phyloP scores from a whole-genome alignment of 495 filamentous ascomycete genomes.

The Trichodelitschia bisporula region DNA sequence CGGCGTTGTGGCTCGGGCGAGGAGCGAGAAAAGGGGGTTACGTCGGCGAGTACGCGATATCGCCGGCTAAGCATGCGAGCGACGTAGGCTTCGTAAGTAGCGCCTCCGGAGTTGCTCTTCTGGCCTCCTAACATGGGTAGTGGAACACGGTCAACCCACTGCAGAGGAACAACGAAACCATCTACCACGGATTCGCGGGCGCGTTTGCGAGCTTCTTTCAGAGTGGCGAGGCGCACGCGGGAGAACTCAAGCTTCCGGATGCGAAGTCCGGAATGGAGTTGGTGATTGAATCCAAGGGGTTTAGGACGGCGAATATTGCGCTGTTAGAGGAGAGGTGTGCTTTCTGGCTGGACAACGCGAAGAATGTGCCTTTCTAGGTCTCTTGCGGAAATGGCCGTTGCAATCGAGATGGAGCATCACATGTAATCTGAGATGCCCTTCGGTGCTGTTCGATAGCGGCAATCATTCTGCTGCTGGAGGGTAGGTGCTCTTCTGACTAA shows the following conservation, averaged over 20 bases:
- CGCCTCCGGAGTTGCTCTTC: neutral
- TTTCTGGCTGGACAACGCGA: constrained; percentile 29
- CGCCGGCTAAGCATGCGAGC: constrained; percentile 31
- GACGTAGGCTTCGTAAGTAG: constrained; percentile 29
- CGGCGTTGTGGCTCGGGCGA: constrained; percentile 28
- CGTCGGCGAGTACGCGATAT: constrained; percentile 32
- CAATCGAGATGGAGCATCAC: too few species aligned
- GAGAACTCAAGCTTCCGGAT: constrained; percentile 26
- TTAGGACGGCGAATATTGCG: constrained; percentile 16
- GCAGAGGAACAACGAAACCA: constrained; percentile 25
- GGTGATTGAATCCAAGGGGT: constrained; percentile 21
- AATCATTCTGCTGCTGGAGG: too few species aligned
- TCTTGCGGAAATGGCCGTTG: too few species aligned
- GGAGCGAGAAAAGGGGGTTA: constrained; percentile 22
- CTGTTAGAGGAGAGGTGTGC: constrained; percentile 24
- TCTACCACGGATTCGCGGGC: constrained; percentile 32
- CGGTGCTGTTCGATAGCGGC: too few species aligned
- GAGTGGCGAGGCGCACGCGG: constrained; percentile 31
- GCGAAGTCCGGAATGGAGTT: constrained; percentile 21
- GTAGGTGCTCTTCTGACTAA: too few species aligned
- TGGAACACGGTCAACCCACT: constrained; percentile 30
- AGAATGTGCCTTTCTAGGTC: too few species aligned
- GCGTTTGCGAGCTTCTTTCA: constrained; percentile 34
- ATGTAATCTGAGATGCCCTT: too few species aligned
- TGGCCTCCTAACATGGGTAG: constrained; percentile 12